Evolutionary conservation across 768 basidiomycete genomes (phyloP), one percentile per base, ranked within the genome.

Genomic region (Lentinula detonsa): DNA sequence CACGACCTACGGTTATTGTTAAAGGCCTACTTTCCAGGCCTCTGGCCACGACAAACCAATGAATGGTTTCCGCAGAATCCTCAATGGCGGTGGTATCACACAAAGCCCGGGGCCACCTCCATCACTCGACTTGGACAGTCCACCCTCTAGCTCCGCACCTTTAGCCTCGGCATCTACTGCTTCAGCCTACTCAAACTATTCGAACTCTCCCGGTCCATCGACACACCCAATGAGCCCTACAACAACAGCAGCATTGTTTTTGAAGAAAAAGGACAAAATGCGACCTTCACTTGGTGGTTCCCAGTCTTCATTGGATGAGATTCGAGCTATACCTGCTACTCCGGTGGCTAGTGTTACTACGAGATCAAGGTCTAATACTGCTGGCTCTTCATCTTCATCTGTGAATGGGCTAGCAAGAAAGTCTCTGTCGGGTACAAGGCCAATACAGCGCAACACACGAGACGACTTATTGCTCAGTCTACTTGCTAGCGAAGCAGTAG

Each of bases 391-490:
- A 11, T 50, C 59, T 4, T 39, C 18, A 43, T 52, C 42, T 2
- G 35, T 74, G 45, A 68, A 43, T 55, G 68, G 73, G 21, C 65
- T 72, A 40, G 70, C 74, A 15, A 63, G 76, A 73, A 75, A 50
- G 64, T 67, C 16, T 18, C 45, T 46, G 23, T 46, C 45, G 75
- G 75, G 34, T 73, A 73, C 73, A 80, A 81, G 64, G 10, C 81
- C 81, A 7, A 74, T 70, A 7, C 63, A 75, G 51, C 71, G 82
- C 59, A 86, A 84, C 63, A 84, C 83, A 15, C 81, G 87, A 49
- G 94, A 97, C 67, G 91, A 95, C 63, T 81, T 98, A 50, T 80
- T 98, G 64, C 82, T 97, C 70, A 91, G 90, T 70, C 81, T 99
- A 43, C 76, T 98, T 64, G 91, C 95, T 45, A 94, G 94, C 59